phyloP scores from a whole-genome alignment of 2,329 filamentous ascomycete species.

The Calonectria multiphialidica region DNA sequence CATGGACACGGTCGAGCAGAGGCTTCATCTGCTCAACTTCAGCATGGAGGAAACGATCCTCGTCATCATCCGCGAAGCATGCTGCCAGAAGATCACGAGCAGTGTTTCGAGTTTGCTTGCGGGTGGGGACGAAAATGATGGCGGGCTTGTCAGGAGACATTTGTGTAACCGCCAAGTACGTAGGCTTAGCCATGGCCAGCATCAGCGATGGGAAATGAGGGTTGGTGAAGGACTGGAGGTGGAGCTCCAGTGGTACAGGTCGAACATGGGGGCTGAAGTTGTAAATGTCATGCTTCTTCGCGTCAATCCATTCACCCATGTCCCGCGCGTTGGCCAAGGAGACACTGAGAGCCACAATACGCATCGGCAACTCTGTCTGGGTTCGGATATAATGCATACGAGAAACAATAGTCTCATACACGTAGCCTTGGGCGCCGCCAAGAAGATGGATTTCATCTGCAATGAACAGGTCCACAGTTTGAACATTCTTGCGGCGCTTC shows the following conservation, averaged over 20 bases:
- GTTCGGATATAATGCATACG: constrained; percentile 96
- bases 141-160: constrained; percentile 91
- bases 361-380: constrained; percentile 85
- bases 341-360: constrained; percentile 91
- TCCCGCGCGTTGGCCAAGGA: constrained; percentile 94
- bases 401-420: constrained; percentile 97
- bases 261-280: constrained; percentile 97
- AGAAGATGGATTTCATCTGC: constrained; percentile 96
- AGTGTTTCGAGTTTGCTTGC: constrained; percentile 92
- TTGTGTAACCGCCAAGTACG: constrained; percentile 89
- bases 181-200: constrained; percentile 97
- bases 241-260: constrained; percentile 89
- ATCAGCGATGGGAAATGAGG: constrained; percentile 98
- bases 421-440: constrained; percentile 85
- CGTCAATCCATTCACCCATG: constrained; percentile 97
- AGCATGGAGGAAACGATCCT: constrained; percentile 92
- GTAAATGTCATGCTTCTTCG: constrained; percentile 97
- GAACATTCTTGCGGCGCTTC: constrained; percentile 96
- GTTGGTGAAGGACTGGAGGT: constrained; percentile 95
- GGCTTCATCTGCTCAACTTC: constrained; percentile 85
- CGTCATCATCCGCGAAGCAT: constrained; percentile 88
- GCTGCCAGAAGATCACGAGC: constrained; percentile 90
- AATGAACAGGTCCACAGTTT: constrained; percentile 90
- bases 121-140: constrained; percentile 90
- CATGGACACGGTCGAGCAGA: constrained; percentile 85